These are phyloP conservation scores for Hyphopichia buzzinii DNA, from an alignment of 1,139 yeast genomes.

Conservation along the genomic window DNA sequence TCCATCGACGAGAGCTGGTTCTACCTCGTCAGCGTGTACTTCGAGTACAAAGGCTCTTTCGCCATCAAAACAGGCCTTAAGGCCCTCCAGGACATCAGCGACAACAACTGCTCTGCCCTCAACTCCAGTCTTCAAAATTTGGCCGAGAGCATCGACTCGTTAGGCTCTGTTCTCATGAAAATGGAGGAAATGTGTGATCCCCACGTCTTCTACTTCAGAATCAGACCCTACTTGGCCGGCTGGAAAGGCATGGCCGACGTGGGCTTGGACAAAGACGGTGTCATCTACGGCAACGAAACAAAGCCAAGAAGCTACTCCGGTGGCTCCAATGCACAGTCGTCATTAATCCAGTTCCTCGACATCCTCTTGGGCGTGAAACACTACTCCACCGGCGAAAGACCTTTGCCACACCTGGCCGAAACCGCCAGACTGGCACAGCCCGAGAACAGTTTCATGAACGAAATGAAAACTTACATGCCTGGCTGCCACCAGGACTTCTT, in stretches of 20 bases:
- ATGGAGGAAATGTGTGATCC: constrained; percentile 98
- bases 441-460: constrained; percentile 65
- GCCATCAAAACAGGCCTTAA: constrained; percentile 60
- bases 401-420: constrained; percentile 26
- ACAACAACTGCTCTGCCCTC: constrained; percentile 36
- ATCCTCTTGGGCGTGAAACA: constrained; percentile 74
- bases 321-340: constrained; percentile 92
- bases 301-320: constrained; percentile 69
- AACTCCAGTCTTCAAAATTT: constrained; percentile 52
- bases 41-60: constrained; percentile 79
- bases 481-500: constrained; percentile 76
- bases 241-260: constrained; percentile 92
- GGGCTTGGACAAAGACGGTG: constrained; percentile 75
- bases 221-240: constrained; percentile 90
- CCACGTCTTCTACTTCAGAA: constrained; percentile 78
- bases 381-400: constrained; percentile 68
- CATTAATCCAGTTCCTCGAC: constrained; percentile 84
- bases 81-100: constrained; percentile 25
- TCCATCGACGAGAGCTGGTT: constrained; percentile 93
- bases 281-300: constrained; percentile 68
- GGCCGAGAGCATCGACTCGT: constrained; percentile 72
- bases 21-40: constrained; percentile 80
- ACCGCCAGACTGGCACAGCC: constrained; percentile 9
- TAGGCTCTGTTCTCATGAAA: constrained; percentile 72
- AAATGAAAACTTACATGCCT: constrained; percentile 91